Base-by-base conservation (phyloP, 345 rosid genomes). In the Gossypium australe region DNA sequence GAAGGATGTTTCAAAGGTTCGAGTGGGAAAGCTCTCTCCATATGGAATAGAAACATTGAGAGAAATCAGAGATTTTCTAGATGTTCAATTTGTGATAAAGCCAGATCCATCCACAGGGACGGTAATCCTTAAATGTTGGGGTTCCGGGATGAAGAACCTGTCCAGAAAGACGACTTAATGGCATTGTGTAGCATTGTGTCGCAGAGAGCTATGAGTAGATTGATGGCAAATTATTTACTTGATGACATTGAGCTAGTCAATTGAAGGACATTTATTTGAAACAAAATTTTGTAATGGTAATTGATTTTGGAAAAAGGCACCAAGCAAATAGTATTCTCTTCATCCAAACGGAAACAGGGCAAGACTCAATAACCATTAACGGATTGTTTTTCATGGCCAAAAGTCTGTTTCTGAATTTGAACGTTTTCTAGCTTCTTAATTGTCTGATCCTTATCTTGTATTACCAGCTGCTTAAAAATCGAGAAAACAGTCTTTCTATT, bases 1-100 rank as follows among this genome's bases (percentile, higher is more conserved):
- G 6, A 87, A 79, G 70, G 98, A 95, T 75, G 86, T 91, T 59
- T 95, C 97, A 17, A 93, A 93, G 84, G 83, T 93, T 76, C 90
- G 94, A 11, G 97, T 93, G 0, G 98, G 99, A 60, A 88, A 90
- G 87, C 84, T 93, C 16, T 85, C 92, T 11, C 89, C 92, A 0
- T 80, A 89, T 47, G 99, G 94, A 56, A 87, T 93, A 66, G 97
- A 93, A 85, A 89, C 92, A 24, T 84, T 93, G 65, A 85, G 94
- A 78, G 80, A 85, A 79, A 82, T 93, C 68, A 82, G 79, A 75
- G 98, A 93, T 68, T 86, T 93, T 81, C 83, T 96, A 60, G 92
- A 85, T n/a, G 87, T 90, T 62, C 79, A 51, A 16, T 93, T 93
- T 79, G 82, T 22, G 22, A 86, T 96, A 22, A 85, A 72, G 80